Conservation (phyloP, 306 rosid species). For the Hippophae gyantsensis region DNA sequence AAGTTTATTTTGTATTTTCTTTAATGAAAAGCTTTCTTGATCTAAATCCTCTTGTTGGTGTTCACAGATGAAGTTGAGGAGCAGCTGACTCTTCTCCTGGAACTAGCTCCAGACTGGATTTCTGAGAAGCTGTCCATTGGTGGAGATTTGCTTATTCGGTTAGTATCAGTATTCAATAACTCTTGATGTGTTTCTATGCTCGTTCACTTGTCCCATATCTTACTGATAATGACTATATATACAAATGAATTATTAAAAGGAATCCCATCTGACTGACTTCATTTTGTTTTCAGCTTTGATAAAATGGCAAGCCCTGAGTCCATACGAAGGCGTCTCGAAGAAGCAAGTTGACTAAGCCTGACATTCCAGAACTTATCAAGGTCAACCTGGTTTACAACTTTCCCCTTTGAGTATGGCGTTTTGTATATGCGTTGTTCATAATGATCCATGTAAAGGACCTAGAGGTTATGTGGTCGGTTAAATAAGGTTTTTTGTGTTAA, state of each 20-base stretch:
- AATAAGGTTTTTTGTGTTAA: no score
- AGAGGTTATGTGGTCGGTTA: no score
- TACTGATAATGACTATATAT: no score
- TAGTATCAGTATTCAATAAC: slow-evolving; percentile 13
- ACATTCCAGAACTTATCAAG: neutral
- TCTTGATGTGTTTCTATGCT: neutral
- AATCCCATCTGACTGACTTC: neutral
- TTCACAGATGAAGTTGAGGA: slow-evolving; percentile 67
- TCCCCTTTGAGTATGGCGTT: neutral
- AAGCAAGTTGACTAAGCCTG: slow-evolving; percentile 36
- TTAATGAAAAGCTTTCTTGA: slow-evolving; percentile 3
- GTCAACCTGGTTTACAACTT: neutral
- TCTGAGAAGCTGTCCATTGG: slow-evolving; percentile 48
- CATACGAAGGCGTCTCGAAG: slow-evolving; percentile 47
- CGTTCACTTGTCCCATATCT: no score
- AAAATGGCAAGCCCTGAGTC: slow-evolving; percentile 31
- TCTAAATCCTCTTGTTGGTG: slow-evolving; percentile 17
- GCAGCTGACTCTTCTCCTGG: slow-evolving; percentile 48
- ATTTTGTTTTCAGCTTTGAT: slow-evolving; percentile 37
- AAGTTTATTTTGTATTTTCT: neutral
- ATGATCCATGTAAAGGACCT: no score
- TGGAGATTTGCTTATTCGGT: slow-evolving; percentile 55
- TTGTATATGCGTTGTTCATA: neutral
- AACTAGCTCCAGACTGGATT: slow-evolving; percentile 81
- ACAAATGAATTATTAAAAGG: neutral